A percentile compares a stretch with the other conserved stretches of the same genome.
These are phyloP conservation scores for Aspergillus mulundensis DNA, from an alignment of 495 filamentous ascomycete genomes.

Conservation along the genomic window DNA sequence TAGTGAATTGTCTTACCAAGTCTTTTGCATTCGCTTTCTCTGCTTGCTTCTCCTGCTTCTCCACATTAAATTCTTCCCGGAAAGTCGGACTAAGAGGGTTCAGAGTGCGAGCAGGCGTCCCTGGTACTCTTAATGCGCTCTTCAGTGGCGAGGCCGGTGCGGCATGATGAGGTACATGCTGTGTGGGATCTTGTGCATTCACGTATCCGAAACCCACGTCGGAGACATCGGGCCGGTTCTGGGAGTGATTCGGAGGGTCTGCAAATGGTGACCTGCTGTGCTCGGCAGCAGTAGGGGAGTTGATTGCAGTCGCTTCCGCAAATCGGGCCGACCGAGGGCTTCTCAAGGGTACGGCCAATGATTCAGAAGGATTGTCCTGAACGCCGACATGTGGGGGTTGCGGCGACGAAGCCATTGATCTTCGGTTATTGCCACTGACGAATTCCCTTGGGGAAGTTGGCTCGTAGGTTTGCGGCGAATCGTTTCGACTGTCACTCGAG, in stretches of 20 bases:
- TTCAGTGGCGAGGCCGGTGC: slow-evolving; percentile 75
- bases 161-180: slow-evolving; percentile 48
- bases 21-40: slow-evolving; percentile 81
- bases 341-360: slow-evolving; percentile 62
- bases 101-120: slow-evolving; percentile 62
- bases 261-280: slow-evolving; percentile 61
- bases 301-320: slow-evolving; percentile 81
- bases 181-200: slow-evolving; percentile 48
- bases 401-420: slow-evolving; percentile 27
- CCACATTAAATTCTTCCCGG: slow-evolving; percentile 74
- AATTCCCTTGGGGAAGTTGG: slow-evolving; percentile 33
- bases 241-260: slow-evolving; percentile 48
- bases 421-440: slow-evolving; percentile 27
- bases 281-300: slow-evolving; percentile 71
- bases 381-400: slow-evolving; percentile 21
- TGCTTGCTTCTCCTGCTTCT: slow-evolving; percentile 71
- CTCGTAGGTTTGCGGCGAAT: slow-evolving; percentile 31
- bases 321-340: slow-evolving; percentile 80
- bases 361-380: slow-evolving; percentile 34
- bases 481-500: slow-evolving; percentile 24
- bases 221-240: slow-evolving; percentile 56
- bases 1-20: slow-evolving; percentile 57
- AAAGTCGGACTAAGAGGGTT: slow-evolving; percentile 84
- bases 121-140: slow-evolving; percentile 81
- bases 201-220: slow-evolving; percentile 95